Conservation (phyloP, 495 filamentous ascomycete species). For the Aspergillus taichungensis region DNA sequence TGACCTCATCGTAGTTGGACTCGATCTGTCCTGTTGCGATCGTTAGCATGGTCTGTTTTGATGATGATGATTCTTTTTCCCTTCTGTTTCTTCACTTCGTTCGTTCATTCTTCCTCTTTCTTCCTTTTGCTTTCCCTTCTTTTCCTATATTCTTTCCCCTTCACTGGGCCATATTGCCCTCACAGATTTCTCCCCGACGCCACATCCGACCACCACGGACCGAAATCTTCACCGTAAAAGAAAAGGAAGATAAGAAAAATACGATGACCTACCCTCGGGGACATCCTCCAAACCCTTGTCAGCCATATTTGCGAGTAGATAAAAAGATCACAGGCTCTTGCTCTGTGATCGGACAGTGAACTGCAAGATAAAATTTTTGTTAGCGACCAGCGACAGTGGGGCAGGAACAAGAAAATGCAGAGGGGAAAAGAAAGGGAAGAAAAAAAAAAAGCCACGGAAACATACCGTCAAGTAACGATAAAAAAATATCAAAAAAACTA, state of each 20-base stretch:
- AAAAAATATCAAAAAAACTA: slow-evolving; percentile 17
- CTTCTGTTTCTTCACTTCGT: not conserved
- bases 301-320: slow-evolving; percentile 81
- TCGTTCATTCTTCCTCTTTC: not conserved
- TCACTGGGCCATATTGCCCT: slow-evolving; percentile 1
- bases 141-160: not conserved
- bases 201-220: slow-evolving; percentile 12
- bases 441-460: slow-evolving; percentile 10
- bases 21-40: slow-evolving; percentile 78
- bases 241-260: slow-evolving; percentile 7
- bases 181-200: slow-evolving; percentile 9
- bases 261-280: slow-evolving; percentile 61
- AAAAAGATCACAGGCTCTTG: slow-evolving; percentile 65
- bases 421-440: not conserved
- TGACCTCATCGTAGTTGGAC: slow-evolving; percentile 99
- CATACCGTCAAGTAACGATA: slow-evolving; percentile 3
- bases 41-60: not conserved
- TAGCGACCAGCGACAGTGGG: slow-evolving; percentile 30
- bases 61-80: not conserved
- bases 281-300: slow-evolving; percentile 97
- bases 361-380: slow-evolving; percentile 17
- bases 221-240: slow-evolving; percentile 1
- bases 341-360: slow-evolving; percentile 42
- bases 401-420: slow-evolving; percentile 6
- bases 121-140: slow-evolving; percentile 2